Percentiles rank a stretch among this genome's conserved stretches.
phyloP scores from a whole-genome alignment of 2,329 filamentous ascomycete species.

The Zymoseptoria passerinii region DNA sequence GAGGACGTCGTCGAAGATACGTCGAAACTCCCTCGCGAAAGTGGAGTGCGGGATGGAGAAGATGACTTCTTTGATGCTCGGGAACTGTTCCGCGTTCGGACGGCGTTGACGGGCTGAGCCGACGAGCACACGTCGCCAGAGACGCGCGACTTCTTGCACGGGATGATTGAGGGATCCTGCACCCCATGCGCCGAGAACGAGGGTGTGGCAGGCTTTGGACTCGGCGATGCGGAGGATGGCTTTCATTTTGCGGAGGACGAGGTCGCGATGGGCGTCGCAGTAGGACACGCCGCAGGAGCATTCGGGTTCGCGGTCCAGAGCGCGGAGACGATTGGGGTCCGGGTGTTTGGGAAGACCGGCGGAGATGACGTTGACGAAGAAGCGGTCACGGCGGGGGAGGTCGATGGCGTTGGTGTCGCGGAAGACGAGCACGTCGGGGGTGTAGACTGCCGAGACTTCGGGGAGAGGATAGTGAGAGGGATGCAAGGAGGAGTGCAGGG shows the following conservation, averaged over 20 bases:
- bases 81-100: constrained; percentile 35
- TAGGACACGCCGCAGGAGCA: constrained; percentile 34
- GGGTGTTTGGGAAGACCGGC: constrained; percentile 54
- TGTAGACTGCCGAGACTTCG: constrained; percentile 49
- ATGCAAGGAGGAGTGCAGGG: constrained; percentile 49
- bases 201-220: constrained; percentile 37
- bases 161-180: constrained; percentile 58
- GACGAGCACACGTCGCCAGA: constrained; percentile 42
- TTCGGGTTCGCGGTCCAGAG: constrained; percentile 24
- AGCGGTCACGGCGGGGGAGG: constrained; percentile 43
- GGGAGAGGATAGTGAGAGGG: constrained; percentile 54
- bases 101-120: constrained; percentile 25
- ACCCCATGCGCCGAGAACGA: constrained; percentile 58
- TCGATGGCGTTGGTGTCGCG: constrained; percentile 36
- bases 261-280: constrained; percentile 42
- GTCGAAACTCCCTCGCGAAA: constrained; percentile 46
- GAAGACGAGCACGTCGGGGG: constrained; percentile 53
- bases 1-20: constrained; percentile 24
- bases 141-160: constrained; percentile 47
- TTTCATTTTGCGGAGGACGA: constrained; percentile 49
- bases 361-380: constrained; percentile 51
- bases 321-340: constrained; percentile 35
- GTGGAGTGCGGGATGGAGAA: constrained; percentile 50
- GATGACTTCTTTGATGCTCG: constrained; percentile 44
- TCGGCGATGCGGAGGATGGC: constrained; percentile 48